Conservation (phyloP, 139 green algal genomes). For the Helicosporidium sp. region DNA sequence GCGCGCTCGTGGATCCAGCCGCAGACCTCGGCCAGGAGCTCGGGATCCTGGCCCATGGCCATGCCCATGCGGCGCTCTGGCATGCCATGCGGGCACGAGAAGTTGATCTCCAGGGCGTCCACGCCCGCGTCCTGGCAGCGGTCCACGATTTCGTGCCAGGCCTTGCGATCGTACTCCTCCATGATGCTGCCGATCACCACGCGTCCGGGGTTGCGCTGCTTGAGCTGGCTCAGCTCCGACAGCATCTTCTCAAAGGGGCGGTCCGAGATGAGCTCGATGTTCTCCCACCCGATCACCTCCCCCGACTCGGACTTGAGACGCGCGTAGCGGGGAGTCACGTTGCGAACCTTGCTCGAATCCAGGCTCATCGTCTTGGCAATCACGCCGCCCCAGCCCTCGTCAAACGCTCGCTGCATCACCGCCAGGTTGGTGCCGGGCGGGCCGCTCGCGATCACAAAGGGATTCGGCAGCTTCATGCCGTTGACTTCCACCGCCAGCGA, state of each 20-base stretch:
- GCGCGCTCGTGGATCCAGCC: slow-evolving; percentile 70
- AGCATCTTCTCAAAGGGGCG: slow-evolving; percentile 84
- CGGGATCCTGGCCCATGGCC: slow-evolving; percentile 44
- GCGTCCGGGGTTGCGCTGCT: slow-evolving; percentile 44
- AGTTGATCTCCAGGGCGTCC: slow-evolving; percentile 94
- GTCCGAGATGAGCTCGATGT: slow-evolving; percentile 90
- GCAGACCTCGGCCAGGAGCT: slow-evolving; percentile 56
- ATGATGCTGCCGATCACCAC: slow-evolving; percentile 91
- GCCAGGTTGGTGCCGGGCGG: slow-evolving; percentile 83
- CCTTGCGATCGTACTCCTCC: slow-evolving; percentile 66
- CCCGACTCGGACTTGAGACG: slow-evolving; percentile 40
- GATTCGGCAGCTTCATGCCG: slow-evolving; percentile 84
- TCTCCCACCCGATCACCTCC: slow-evolving; percentile 84
- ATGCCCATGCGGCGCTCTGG: slow-evolving; percentile 70
- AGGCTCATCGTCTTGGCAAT: slow-evolving; percentile 86
- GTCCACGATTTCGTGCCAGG: slow-evolving; percentile 86
- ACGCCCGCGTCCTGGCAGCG: slow-evolving; percentile 69
- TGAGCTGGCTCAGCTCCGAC: slow-evolving; percentile 67
- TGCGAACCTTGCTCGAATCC: slow-evolving; percentile 70
- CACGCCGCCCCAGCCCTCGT: slow-evolving; percentile 94
- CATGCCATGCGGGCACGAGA: slow-evolving; percentile 84
- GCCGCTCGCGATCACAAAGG: slow-evolving; percentile 80
- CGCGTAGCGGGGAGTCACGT: slow-evolving; percentile 87
- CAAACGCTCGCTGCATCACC: slow-evolving; percentile 70
- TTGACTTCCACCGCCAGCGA: slow-evolving; percentile 61